A percentile compares a stretch with the other conserved stretches of the same genome.
phyloP scores from a whole-genome alignment of 2,329 filamentous ascomycete species.

The Pseudogymnoascus sp. region DNA sequence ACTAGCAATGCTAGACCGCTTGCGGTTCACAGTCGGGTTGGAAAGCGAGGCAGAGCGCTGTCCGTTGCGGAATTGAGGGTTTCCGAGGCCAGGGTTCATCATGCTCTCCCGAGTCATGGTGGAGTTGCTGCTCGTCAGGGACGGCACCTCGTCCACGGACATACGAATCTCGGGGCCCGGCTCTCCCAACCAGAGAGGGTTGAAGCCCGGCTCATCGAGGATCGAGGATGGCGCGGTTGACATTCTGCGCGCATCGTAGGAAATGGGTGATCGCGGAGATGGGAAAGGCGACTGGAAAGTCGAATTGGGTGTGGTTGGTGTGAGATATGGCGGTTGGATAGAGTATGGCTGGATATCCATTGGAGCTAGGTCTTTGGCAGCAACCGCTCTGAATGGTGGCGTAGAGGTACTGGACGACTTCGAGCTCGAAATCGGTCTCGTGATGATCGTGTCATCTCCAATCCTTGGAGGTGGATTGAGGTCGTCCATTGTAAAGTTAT shows the following conservation, averaged over 20 bases:
- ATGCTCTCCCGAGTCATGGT: slow-evolving; percentile 64
- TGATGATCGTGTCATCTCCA: not conserved
- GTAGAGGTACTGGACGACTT: slow-evolving; percentile 29
- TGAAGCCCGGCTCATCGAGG: slow-evolving; percentile 61
- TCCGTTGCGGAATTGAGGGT: slow-evolving; percentile 42
- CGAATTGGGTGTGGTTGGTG: slow-evolving; percentile 57
- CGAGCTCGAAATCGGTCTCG: slow-evolving; percentile 24
- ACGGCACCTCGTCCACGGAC: slow-evolving; percentile 66
- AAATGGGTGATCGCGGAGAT: slow-evolving; percentile 60
- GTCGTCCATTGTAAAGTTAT: slow-evolving; percentile 36
- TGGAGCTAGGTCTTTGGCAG: slow-evolving; percentile 37
- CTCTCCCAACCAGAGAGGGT: slow-evolving; percentile 64
- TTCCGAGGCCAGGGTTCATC: slow-evolving; percentile 24
- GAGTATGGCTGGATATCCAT: slow-evolving; percentile 37
- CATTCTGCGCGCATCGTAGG: slow-evolving; percentile 62
- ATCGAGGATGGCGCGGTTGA: slow-evolving; percentile 69
- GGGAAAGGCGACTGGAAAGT: slow-evolving; percentile 40
- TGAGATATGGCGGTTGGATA: slow-evolving; percentile 35
- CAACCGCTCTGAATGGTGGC: slow-evolving; percentile 22
- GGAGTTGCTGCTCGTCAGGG: slow-evolving; percentile 66
- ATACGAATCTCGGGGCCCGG: slow-evolving; percentile 63
- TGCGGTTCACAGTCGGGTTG: slow-evolving; percentile 54
- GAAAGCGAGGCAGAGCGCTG: slow-evolving; percentile 56
- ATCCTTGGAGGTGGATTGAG: slow-evolving; percentile 25
- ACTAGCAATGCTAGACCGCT: slow-evolving; percentile 68